Conservation (phyloP, 164 flowering plant genomes). For the Nymphaea colorata region DNA sequence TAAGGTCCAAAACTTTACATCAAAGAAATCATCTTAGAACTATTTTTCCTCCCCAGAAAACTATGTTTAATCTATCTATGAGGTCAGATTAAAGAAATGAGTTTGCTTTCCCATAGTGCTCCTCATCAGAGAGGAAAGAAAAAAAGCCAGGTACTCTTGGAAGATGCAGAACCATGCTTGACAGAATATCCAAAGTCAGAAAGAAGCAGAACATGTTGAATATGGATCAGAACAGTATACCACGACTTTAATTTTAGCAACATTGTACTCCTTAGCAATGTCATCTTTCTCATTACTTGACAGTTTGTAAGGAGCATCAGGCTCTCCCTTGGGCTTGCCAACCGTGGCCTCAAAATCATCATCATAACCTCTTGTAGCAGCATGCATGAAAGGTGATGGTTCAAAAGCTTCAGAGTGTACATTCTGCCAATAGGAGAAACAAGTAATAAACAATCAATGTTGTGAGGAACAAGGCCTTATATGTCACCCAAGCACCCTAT, state of each 20-base stretch:
- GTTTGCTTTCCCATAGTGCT: no score
- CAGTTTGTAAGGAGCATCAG: constrained; percentile 30
- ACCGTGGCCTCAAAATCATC: constrained; percentile 33
- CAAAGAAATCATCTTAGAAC: no score
- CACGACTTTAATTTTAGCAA: constrained; percentile 96
- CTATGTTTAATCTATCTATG: no score
- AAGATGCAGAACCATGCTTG: background rate
- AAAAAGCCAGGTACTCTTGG: no score
- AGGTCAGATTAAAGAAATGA: no score
- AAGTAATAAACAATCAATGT: background rate
- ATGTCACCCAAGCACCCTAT: no score
- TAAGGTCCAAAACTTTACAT: no score
- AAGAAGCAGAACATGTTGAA: constrained; percentile 1
- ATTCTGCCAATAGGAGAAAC: constrained; percentile 42
- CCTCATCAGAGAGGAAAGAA: no score
- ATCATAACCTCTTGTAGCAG: constrained; percentile 40
- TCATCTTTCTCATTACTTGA: constrained; percentile 47
- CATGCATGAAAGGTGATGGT: constrained; percentile 82
- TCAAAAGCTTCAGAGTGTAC: constrained; percentile 85
- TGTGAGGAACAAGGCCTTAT: background rate
- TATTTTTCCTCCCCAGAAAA: no score
- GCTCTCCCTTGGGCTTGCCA: constrained; percentile 32
- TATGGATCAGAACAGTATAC: constrained; percentile 54
- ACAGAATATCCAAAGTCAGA: background rate
- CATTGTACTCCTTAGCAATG: constrained; percentile 52